Conservation (phyloP, 2,329 filamentous ascomycete genomes). For the Rutstroemia sydowiana region DNA sequence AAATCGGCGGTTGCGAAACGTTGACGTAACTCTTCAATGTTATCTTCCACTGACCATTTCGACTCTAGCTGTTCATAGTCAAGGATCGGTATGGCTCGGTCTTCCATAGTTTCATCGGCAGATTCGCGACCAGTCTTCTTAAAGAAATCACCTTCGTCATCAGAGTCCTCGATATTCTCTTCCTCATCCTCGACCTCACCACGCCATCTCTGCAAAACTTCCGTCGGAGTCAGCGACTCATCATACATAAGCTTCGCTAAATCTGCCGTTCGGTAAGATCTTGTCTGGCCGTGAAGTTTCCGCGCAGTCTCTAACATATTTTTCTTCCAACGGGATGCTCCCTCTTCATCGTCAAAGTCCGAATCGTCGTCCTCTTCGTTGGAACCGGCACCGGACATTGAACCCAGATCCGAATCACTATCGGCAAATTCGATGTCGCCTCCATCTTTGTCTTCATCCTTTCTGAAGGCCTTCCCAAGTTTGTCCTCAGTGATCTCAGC, state of each 20-base stretch:
- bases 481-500: constrained; percentile 52
- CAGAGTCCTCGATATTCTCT: constrained; percentile 49
- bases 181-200: constrained; percentile 56
- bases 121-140: constrained; percentile 55
- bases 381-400: constrained; percentile 57
- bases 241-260: constrained; percentile 88
- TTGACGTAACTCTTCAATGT: constrained; percentile 64
- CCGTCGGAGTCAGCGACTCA: constrained; percentile 62
- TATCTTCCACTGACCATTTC: constrained; percentile 78
- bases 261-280: constrained; percentile 71
- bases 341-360: constrained; percentile 39
- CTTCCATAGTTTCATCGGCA: constrained; percentile 65
- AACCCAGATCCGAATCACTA: constrained; percentile 93
- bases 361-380: constrained; percentile 41
- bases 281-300: constrained; percentile 60
- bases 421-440: constrained; percentile 87
- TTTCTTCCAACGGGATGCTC: constrained; percentile 76
- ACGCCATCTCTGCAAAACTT: constrained; percentile 74
- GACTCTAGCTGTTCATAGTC: constrained; percentile 74
- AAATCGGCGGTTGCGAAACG: constrained; percentile 69
- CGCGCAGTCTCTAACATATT: constrained; percentile 72
- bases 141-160: constrained; percentile 56
- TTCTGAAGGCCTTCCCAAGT: constrained; percentile 54
- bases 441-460: constrained; percentile 45
- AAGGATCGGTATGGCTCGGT: constrained; percentile 69